These are phyloP conservation scores for Leishmania martiniquensis DNA, from an alignment of 208 protist species.

Conservation along the genomic window DNA sequence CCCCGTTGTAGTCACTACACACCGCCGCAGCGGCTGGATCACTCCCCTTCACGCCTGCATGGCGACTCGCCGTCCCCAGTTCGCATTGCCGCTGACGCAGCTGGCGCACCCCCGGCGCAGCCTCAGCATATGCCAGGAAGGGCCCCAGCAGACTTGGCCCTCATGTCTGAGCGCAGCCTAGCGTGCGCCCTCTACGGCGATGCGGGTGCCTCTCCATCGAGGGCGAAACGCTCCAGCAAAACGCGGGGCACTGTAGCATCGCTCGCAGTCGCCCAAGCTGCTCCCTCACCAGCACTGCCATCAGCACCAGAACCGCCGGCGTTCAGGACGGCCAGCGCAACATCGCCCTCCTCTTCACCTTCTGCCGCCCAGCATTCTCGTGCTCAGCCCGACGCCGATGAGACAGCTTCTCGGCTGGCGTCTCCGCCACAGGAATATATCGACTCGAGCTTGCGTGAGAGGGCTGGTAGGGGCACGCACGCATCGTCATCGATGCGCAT, in stretches of 20 bases:
- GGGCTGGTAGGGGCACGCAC: background rate
- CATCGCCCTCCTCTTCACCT: background rate
- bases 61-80: background rate
- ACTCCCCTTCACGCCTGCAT: background rate
- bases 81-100: background rate
- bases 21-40: background rate
- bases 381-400: background rate
- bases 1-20: no score
- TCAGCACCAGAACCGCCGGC: background rate
- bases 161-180: background rate
- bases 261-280: background rate
- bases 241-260: constrained; percentile 1
- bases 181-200: background rate
- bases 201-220: background rate
- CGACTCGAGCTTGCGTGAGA: background rate
- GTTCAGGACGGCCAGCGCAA: background rate
- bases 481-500: background rate
- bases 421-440: background rate
- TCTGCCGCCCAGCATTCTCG: background rate
- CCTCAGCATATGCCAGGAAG: background rate
- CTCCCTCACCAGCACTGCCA: background rate
- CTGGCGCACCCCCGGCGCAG: background rate
- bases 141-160: background rate
- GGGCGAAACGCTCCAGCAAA: background rate
- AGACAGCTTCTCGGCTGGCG: constrained; percentile 3